Evolutionary conservation across 2,329 filamentous ascomycete species (phyloP).

Genomic region (Xylaria arbuscula): DNA sequence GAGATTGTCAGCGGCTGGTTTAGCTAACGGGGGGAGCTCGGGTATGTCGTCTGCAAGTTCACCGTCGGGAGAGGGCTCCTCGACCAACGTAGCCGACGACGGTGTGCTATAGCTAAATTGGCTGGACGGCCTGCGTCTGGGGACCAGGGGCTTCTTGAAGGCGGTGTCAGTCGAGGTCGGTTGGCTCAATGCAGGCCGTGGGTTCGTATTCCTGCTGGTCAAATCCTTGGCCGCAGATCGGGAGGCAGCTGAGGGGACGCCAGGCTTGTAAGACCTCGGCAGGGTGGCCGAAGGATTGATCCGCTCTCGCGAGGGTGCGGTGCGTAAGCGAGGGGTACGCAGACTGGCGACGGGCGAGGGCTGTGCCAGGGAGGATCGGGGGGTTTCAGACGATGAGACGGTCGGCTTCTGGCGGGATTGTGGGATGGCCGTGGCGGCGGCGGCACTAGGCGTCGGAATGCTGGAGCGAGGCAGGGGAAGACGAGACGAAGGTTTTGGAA

Average conservation of each 20-base stretch:
- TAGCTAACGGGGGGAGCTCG: conserved; percentile 42
- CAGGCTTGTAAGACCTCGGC: conserved; percentile 42
- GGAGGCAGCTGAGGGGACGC: conserved; percentile 41
- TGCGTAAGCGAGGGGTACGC: conserved; percentile 44
- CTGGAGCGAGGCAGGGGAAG: conserved; percentile 48
- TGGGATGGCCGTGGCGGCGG: conserved; percentile 25
- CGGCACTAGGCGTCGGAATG: conserved; percentile 38
- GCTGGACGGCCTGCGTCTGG: conserved; percentile 43
- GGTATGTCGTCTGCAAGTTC: conserved; percentile 31
- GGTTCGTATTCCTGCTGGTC: conserved; percentile 39
- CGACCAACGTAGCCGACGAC: conserved; percentile 28
- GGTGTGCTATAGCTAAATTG: conserved; percentile 40
- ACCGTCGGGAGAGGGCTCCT: conserved; percentile 23
- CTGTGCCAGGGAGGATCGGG: conserved; percentile 38
- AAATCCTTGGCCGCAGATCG: conserved; percentile 39
- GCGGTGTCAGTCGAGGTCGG: conserved; percentile 36
- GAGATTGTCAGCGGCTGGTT: conserved; percentile 39
- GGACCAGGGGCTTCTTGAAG: conserved; percentile 42
- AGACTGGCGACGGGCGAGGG: conserved; percentile 34
- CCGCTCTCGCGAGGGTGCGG: conserved; percentile 46
- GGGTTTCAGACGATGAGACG: conserved; percentile 35
- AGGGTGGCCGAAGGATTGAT: conserved; percentile 41
- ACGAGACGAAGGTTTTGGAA: conserved; percentile 50
- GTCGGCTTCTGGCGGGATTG: conserved; percentile 25
- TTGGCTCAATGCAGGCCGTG: conserved; percentile 33